These are phyloP conservation scores for Tolypocladium inflatum DNA, from an alignment of 2,329 filamentous ascomycete genomes.

Conservation along the genomic window DNA sequence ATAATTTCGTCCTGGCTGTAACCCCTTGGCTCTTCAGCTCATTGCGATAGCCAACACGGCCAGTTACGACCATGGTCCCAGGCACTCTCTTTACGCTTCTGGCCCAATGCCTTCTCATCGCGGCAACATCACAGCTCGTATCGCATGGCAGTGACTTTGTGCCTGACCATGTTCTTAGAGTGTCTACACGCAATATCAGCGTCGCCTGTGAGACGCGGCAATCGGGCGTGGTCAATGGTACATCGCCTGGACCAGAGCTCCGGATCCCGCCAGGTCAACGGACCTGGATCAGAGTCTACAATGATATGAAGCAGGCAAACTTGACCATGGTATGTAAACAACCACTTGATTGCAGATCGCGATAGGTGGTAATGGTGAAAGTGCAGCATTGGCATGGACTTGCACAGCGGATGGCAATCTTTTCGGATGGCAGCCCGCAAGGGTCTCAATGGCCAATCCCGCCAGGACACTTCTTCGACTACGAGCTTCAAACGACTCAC, in stretches of 20 bases:
- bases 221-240: slow-evolving; percentile 37
- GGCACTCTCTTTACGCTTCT: neutral
- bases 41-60: neutral
- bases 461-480: slow-evolving; percentile 54
- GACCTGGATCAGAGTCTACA: slow-evolving; percentile 49
- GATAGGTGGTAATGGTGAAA: neutral
- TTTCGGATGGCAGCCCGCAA: slow-evolving; percentile 51
- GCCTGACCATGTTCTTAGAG: neutral
- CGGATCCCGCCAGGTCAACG: slow-evolving; percentile 32
- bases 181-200: neutral
- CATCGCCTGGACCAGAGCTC: slow-evolving; percentile 40
- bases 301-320: slow-evolving; percentile 41
- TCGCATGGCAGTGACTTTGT: neutral
- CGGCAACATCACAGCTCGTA: neutral
- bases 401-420: slow-evolving; percentile 44
- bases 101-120: neutral
- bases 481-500: slow-evolving; percentile 44
- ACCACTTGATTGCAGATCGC: neutral
- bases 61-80: neutral
- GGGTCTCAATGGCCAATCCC: slow-evolving; percentile 58
- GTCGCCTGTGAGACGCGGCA: neutral
- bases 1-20: neutral
- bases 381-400: slow-evolving; percentile 59
- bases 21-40: neutral
- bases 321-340: slow-evolving; percentile 38